Evolutionary conservation across 495 filamentous ascomycete species (phyloP).

Genomic region (Aspergillus sclerotioniger): DNA sequence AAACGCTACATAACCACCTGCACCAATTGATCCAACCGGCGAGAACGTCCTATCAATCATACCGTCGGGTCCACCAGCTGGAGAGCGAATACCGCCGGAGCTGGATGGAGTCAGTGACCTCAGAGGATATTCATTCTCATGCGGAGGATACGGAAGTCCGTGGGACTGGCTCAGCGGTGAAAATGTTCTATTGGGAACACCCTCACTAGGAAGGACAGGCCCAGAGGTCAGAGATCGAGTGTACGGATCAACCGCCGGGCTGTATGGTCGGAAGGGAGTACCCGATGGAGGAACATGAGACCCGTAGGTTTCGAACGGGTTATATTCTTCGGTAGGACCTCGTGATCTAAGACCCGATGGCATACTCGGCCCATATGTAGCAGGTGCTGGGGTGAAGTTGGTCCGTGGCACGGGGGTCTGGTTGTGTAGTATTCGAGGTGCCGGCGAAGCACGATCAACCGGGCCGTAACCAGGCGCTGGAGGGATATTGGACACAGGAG

Average conservation of each 20-base stretch:
- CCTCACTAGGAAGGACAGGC: background rate
- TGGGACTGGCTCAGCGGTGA: slow-evolving; percentile 10
- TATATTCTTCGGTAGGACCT: slow-evolving; percentile 5
- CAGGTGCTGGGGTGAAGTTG: slow-evolving; percentile 12
- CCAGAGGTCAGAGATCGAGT: slow-evolving; percentile 20
- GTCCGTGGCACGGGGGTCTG: background rate
- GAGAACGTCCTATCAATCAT: background rate
- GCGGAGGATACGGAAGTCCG: slow-evolving; percentile 7
- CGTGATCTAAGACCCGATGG: slow-evolving; percentile 12
- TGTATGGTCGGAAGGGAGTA: slow-evolving; percentile 17
- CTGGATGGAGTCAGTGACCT: slow-evolving; percentile 12
- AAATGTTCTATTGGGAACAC: slow-evolving; percentile 10
- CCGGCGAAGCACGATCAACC: slow-evolving; percentile 1
- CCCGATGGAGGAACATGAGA: slow-evolving; percentile 4
- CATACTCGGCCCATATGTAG: slow-evolving; percentile 14
- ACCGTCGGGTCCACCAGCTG: slow-evolving; percentile 1
- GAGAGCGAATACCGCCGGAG: background rate
- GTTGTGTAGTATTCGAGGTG: background rate
- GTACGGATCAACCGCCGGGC: slow-evolving; percentile 15
- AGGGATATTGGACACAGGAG: background rate
- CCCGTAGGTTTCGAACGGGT: slow-evolving; percentile 14
- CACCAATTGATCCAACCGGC: background rate
- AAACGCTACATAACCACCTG: background rate
- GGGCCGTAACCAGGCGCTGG: background rate
- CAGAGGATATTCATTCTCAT: slow-evolving; percentile 7